Base-by-base conservation (phyloP, 202 grass and related monocot species). In the Eragrostis tef region DNA sequence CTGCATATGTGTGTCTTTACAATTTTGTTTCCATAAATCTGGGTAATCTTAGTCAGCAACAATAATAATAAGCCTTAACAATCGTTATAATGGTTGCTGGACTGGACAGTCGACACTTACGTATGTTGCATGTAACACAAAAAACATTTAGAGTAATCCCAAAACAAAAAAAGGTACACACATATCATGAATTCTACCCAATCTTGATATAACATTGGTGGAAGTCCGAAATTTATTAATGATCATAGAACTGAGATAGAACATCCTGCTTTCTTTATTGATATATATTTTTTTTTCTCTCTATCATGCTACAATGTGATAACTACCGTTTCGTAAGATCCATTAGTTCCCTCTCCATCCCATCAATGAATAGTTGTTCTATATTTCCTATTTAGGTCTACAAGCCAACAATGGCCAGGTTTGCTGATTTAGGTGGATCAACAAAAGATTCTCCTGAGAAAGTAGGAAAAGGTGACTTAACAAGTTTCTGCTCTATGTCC, bases 371-470 rank as follows among this genome's bases (percentile, higher is more conserved):
- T 81, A 77, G 60, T 25, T 75, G 60, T 73, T 81, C 15, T 79
- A 11, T 60, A 43, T 84, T 81, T 46, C 44, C 63, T 10, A 78
- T 91, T 75, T 88, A 97, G 94, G 94, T 97, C 29, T 97, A 94
- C 80, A 89, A 94, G 84, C 94, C 94, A 81, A 84, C 92, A 84
- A 57, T 97, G 78, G 75, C 49, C 50, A 94, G 71, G 81, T 97
- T 97, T 97, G 41, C 90, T 68, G 90, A 90, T 81, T 94, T 97
- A 86, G 94, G 94, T 79, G 94, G 94, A 81, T 80, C 77, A 63
- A 84, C 89, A 72, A 89, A 86, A 83, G 61, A 25, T 60, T 94
- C 92, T 70, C 92, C 94, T 66, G 68, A 76, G 74, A 84, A 89
- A 93, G 82, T 91, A 83, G 87, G 90, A 64, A 90, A 80, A 89